These are phyloP conservation scores for Phytophthora citricola DNA, from an alignment of 352 stramenopile species.

Conservation along the genomic window DNA sequence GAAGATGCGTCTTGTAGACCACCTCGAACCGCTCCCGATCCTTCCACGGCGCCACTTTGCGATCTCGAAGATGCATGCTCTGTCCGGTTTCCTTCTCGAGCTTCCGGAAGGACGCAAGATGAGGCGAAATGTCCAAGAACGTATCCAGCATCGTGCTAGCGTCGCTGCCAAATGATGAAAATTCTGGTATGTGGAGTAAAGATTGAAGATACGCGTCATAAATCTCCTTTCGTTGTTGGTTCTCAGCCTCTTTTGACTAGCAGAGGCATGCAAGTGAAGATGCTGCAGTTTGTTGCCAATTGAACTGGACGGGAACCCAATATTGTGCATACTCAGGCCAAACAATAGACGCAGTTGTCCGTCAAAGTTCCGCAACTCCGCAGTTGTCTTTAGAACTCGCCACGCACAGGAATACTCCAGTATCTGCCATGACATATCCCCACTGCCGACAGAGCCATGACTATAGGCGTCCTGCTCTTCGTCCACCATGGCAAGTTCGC, in stretches of 20 bases:
- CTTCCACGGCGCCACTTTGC: constrained; percentile 59
- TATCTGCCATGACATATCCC: constrained; percentile 57
- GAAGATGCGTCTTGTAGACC: constrained; percentile 57
- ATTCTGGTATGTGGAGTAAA: constrained; percentile 51
- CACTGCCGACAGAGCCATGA: constrained; percentile 4
- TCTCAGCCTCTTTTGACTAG: constrained; percentile 40
- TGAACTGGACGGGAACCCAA: constrained; percentile 47
- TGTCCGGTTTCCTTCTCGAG: constrained; percentile 54
- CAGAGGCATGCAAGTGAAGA: constrained; percentile 22
- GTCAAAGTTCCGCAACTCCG: constrained; percentile 62
- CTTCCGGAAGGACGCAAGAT: constrained; percentile 56
- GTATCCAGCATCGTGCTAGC: constrained; percentile 63
- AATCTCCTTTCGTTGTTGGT: constrained; percentile 40
- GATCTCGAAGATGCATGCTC: constrained; percentile 56
- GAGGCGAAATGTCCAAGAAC: constrained; percentile 70
- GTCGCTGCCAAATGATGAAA: constrained; percentile 69
- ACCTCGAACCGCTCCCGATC: constrained; percentile 60
- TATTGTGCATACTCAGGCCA: constrained; percentile 49
- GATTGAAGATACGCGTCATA: constrained; percentile 63
- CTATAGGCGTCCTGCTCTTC: constrained; percentile 14
- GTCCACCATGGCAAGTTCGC: constrained; percentile 46
- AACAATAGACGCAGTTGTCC: constrained; percentile 55
- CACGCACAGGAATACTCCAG: constrained; percentile 72
- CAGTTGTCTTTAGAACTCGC: constrained; percentile 51
- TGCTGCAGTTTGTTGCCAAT: constrained; percentile 25